Base-by-base conservation (phyloP, 2,329 filamentous ascomycete genomes). In the Falciphora oryzae region DNA sequence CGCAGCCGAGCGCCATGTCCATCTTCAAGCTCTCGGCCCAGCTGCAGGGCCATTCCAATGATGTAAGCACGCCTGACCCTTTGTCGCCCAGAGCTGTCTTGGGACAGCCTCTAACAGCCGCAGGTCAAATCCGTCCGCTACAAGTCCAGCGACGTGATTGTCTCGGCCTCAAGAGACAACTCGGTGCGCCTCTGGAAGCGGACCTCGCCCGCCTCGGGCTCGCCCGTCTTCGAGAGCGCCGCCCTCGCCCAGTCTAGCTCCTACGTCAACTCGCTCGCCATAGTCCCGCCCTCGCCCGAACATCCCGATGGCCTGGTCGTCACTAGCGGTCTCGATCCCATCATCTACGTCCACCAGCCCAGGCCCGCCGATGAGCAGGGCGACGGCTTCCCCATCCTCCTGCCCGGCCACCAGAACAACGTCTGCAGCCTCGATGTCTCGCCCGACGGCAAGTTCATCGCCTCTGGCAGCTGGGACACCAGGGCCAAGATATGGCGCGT, bases 11-110 rank as follows among this genome's bases (percentile, higher is more conserved):
- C 65, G 70, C 69, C 71, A 93, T 94, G 90, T 81, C 84, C 77
- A 89, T 93, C 75, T 98, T 92, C 84, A 97, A 94, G 84, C 87
- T 99, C 73, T 96, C 95, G 67, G 93, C 94, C 70, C 90, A 92
- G 73, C 85, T 99, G 69, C 81, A 88, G 70, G 94, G 92, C 73
- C 95, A 99, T 76, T 90, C 95, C 76, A 90, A 95, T 75, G 95
- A 99, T 86, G 95, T 97, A 83, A 78, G 88, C n/a, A n/a, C n/a
- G n/a, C n/a, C n/a, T n/a, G n/a, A n/a, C n/a, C n/a, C n/a, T n/a
- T n/a, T n/a, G n/a, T n/a, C n/a, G n/a, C n/a, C n/a, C n/a, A n/a
- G n/a, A n/a, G n/a, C n/a, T n/a, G n/a, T n/a, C n/a, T n/a, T n/a
- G n/a, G n/a, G n/a, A n/a, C n/a, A n/a, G n/a, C n/a, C n/a, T n/a